phyloP scores from a whole-genome alignment of 1,139 yeast species.

The Magnusiomyces magnusii region DNA sequence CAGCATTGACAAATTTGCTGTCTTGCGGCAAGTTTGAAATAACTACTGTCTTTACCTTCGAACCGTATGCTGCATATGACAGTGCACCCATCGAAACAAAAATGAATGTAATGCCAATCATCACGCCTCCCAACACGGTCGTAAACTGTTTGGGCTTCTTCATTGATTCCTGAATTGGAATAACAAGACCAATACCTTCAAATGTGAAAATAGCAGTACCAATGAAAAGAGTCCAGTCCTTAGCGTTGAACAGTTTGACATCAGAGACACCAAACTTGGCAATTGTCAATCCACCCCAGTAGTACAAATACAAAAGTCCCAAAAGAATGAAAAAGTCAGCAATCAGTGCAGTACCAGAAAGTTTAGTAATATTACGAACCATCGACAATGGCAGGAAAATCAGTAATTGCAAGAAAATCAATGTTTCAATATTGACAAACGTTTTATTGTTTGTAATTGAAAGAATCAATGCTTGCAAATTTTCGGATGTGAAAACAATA shows the following conservation, averaged over 20 bases:
- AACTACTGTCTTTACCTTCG: constrained; percentile 75
- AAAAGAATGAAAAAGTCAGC: constrained; percentile 81
- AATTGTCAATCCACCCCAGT: constrained; percentile 56
- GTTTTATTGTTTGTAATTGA: constrained; percentile 34
- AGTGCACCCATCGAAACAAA: constrained; percentile 73
- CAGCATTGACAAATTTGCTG: constrained; percentile 50
- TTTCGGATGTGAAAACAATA: constrained; percentile 87
- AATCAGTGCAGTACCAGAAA: constrained; percentile 78
- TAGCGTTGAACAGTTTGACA: constrained; percentile 54
- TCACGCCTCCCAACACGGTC: constrained; percentile 59
- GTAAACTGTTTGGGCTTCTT: constrained; percentile 69
- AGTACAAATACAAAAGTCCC: constrained; percentile 77
- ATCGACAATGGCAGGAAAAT: constrained; percentile 75
- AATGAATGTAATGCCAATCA: constrained; percentile 64
- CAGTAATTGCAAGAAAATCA: constrained; percentile 58
- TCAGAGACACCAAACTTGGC: constrained; percentile 50
- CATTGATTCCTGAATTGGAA: constrained; percentile 96
- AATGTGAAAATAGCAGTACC: constrained; percentile 97
- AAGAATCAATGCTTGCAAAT: constrained; percentile 51
- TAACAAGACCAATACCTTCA: constrained; percentile 90
- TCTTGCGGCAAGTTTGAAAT: constrained; percentile 78
- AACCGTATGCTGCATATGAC: constrained; percentile 82
- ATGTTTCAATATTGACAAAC: constrained; percentile 39
- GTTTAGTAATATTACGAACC: constrained; percentile 79
- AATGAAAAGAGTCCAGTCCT: constrained; percentile 74